Base-by-base conservation (phyloP, 2,329 filamentous ascomycete species). In the Colletotrichum cereale region DNA sequence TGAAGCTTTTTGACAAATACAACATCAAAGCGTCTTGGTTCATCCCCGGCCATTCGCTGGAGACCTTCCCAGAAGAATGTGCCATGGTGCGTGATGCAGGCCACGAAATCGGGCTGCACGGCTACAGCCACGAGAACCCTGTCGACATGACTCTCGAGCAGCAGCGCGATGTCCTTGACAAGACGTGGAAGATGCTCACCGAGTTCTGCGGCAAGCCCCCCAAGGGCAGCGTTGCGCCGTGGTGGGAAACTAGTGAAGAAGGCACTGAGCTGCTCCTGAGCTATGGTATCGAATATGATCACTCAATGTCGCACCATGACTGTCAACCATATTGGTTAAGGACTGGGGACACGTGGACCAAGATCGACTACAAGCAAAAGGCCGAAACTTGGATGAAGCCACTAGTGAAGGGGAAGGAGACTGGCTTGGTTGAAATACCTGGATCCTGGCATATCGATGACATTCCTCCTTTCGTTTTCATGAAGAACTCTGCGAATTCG, bases 61-160 rank as follows among this genome's bases (percentile, higher is more conserved):
- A 86, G 74, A 85, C 85, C 0, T 86, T 86, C 69, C 84, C 84
- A 0, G 82, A 85, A 57, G 82, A 85, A 47, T 82, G 80, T 64
- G 81, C 82, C 4, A 78, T 80, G 62, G 81, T 86, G 18, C 75
- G 84, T 1, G 86, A 83, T 77, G 85, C 80, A 2, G 84, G 83
- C 1, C 84, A 86, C 72, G 83, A 86, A 73, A 85, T 86, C 18
- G 84, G 87, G 14, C 84, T 88, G 34, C 92, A 94, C 74, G 92
- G 91, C 3, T 94, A 94, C 80, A 90, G 87, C 1, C 91, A 94
- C 76, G 92, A 94, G 78, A 94, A 94, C 52, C 91, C 92, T 0
- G 85, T 84, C 0, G 88, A 90, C 69, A 93, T 94, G 91, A 92
- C 86, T 0, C 78, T 92, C 1, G 91, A 94, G 77, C 93, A 95